Percentiles rank a stretch among this genome's conserved stretches.
Evolutionary conservation across 306 rosid genomes (phyloP).

Genomic region (Geum urbanum): DNA sequence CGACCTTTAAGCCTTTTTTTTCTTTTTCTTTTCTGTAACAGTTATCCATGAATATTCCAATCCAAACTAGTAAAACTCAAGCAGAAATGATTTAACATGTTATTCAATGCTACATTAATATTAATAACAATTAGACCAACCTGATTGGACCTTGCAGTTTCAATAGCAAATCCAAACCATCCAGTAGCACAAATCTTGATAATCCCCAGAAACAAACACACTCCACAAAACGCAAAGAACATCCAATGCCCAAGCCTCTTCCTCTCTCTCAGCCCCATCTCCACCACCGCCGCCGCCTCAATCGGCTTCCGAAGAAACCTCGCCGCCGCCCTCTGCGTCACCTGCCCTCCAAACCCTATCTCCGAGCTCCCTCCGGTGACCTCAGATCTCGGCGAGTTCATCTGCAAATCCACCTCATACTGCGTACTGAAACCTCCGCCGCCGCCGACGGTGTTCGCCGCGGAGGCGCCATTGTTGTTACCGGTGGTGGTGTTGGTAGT

Average conservation of each 20-base stretch:
- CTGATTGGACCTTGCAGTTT: slow-evolving; percentile 50
- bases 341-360: slow-evolving; percentile 51
- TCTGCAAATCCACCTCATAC: slow-evolving; percentile 62
- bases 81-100: background rate
- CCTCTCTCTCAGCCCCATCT: slow-evolving; percentile 66
- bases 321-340: slow-evolving; percentile 48
- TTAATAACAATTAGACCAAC: slow-evolving; percentile 26
- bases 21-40: background rate
- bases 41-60: background rate
- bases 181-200: slow-evolving; percentile 90
- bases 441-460: background rate
- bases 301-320: slow-evolving; percentile 51
- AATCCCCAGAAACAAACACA: slow-evolving; percentile 79
- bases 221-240: slow-evolving; percentile 76
- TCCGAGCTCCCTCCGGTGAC: slow-evolving; percentile 25
- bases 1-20: background rate
- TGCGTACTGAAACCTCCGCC: slow-evolving; percentile 35
- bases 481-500: background rate
- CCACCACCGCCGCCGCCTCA: slow-evolving; percentile 49
- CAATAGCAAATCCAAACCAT: slow-evolving; percentile 93
- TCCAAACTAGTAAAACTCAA: background rate
- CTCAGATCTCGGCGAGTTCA: slow-evolving; percentile 74
- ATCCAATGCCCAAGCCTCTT: slow-evolving; percentile 84
- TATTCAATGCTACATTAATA: background rate
- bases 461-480: slow-evolving; percentile 10